Evolutionary conservation across 805 yeast species (phyloP).

Genomic region (Yamadazyma nakazawae): DNA sequence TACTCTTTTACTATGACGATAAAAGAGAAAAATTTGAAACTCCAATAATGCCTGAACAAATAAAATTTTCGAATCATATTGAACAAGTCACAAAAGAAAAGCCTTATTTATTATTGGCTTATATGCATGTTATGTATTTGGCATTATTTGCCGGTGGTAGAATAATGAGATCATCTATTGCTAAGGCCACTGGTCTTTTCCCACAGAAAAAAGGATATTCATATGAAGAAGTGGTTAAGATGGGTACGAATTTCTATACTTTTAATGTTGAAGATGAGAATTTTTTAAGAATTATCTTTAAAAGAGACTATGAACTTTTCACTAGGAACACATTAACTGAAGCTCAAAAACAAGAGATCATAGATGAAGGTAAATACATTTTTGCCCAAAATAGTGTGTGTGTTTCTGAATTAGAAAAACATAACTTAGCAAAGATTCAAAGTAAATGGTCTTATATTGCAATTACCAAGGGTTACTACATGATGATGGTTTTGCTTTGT

Average conservation of each 20-base stretch:
- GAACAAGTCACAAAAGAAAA: slow-evolving; percentile 49
- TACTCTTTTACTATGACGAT: slow-evolving; percentile 63
- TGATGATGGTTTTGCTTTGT: slow-evolving; percentile 28
- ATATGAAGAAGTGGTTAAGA: slow-evolving; percentile 56
- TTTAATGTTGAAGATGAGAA: slow-evolving; percentile 70
- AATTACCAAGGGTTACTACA: slow-evolving; percentile 51
- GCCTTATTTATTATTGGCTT: slow-evolving; percentile 73
- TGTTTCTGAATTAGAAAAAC: slow-evolving; percentile 62
- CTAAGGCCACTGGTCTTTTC: slow-evolving; percentile 67
- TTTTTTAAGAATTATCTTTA: slow-evolving; percentile 60
- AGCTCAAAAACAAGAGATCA: slow-evolving; percentile 64
- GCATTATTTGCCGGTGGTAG: slow-evolving; percentile 87
- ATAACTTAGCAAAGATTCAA: slow-evolving; percentile 57
- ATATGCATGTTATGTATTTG: slow-evolving; percentile 80
- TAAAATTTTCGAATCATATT: slow-evolving; percentile 61
- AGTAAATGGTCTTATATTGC: slow-evolving; percentile 53
- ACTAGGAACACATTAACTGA: slow-evolving; percentile 73
- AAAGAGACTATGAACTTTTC: slow-evolving; percentile 71
- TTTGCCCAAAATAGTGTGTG: slow-evolving; percentile 61
- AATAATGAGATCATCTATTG: slow-evolving; percentile 62
- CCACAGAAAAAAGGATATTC: slow-evolving; percentile 67
- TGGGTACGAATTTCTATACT: slow-evolving; percentile 69
- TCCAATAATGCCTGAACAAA: slow-evolving; percentile 62
- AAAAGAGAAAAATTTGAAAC: slow-evolving; percentile 50
- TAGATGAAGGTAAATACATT: slow-evolving; percentile 63